Conservation (phyloP, 441 rosid species). For the Adansonia madagascariensis region DNA sequence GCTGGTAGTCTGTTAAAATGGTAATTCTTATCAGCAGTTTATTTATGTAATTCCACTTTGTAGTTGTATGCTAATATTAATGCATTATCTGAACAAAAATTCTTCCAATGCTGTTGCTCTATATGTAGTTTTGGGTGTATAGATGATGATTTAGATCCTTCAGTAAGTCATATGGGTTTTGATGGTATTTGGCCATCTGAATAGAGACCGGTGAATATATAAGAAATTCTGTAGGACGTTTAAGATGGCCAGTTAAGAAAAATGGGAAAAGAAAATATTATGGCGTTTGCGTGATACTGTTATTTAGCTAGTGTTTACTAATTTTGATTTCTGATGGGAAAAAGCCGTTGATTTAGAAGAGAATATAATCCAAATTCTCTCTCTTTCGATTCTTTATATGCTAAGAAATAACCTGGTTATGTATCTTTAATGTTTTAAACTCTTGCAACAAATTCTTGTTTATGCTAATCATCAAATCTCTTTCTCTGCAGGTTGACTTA, state of each 20-base stretch:
- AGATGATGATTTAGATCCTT: slow-evolving; percentile 17
- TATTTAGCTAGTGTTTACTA: background rate
- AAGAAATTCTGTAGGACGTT: background rate
- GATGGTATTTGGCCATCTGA: background rate
- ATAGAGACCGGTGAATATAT: background rate
- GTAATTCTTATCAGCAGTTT: background rate
- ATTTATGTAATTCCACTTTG: background rate
- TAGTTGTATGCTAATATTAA: background rate
- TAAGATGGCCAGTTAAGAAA: background rate
- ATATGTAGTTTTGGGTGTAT: background rate
- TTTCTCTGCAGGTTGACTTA: slow-evolving; percentile 68
- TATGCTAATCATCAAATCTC: background rate
- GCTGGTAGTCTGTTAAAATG: slow-evolving; percentile 16
- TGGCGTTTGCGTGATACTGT: background rate
- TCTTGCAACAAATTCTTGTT: slow-evolving; percentile 16
- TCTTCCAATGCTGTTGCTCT: background rate
- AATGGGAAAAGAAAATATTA: background rate
- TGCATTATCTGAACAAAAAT: slow-evolving; percentile 7
- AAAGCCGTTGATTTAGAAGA: background rate
- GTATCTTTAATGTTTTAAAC: background rate
- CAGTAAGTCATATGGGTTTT: background rate
- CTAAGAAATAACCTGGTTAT: slow-evolving; percentile 6
- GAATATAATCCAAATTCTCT: background rate
- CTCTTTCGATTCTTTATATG: background rate
- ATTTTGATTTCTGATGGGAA: slow-evolving; percentile 10